Base-by-base conservation (phyloP, 176 grass and related monocot genomes). In the Ensete ventricosum region DNA sequence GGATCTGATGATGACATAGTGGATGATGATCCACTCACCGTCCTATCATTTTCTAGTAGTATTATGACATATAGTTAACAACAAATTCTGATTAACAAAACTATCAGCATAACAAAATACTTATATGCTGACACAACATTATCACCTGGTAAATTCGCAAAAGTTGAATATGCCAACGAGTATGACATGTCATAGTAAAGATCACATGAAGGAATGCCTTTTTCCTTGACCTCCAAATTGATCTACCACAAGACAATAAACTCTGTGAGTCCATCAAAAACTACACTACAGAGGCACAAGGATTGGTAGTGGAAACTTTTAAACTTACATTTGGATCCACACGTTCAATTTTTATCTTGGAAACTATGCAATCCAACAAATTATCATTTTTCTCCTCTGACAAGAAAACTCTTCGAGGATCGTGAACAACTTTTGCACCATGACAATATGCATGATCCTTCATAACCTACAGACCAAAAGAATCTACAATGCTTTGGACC, bases 141-240 rank as follows among this genome's bases (percentile, higher is more conserved):
- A 98, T 88, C 90, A 51, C 26, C 23, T 22, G 82, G 60, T 67
- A 97, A 82, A 75, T 98, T 98, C 5, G 77, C 75, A 74, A 98
- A 98, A 49, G 88, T 89, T 1, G 90, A 91, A 78, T 98, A 98
- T 0, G 84, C 80, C 3, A 98, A 80, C 0, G 84, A 53, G 23
- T 93, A 98, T 0, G 94, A 93, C 90, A 98, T 98, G 19, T 98
- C 86, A 64, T 93, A 98, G 14, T 98, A 98, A 2, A 88, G 43
- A 9, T 91, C 76, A 21, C 88, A 89, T 16, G 81, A 9, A 34
- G 88, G 64, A 55, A 93, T 81, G 9, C 73, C 4, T 19, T 82
- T 68, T 62, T 68, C 23, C 72, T 87, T 98, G 0, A 75, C 78
- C 65, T 62, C 67, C 52, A 55, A n/a, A 74, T 93, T 82, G 73